These are phyloP conservation scores for Phialemonium atrogriseum DNA, from an alignment of 2,329 filamentous ascomycete species.

Conservation along the genomic window DNA sequence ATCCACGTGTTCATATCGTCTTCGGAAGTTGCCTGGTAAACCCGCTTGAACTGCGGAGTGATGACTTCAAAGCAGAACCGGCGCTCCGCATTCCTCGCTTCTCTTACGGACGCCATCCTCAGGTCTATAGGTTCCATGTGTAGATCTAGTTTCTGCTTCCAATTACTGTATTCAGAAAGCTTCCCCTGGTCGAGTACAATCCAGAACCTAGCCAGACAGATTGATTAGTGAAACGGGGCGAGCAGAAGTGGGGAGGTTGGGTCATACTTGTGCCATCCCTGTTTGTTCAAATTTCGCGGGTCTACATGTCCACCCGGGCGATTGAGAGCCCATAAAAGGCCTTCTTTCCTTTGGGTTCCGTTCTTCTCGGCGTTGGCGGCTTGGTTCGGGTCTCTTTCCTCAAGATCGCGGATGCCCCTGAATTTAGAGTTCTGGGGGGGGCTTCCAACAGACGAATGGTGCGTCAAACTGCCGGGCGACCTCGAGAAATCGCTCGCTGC, in stretches of 20 bases:
- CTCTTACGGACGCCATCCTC: constrained; percentile 91
- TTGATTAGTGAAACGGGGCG: background rate
- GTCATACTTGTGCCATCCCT: constrained; percentile 95
- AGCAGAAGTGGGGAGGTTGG: too few relatives aligned
- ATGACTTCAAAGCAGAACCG: constrained; percentile 98
- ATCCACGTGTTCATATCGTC: constrained; percentile 99
- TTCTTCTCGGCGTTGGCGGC: constrained; percentile 45
- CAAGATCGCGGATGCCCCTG: constrained; percentile 85
- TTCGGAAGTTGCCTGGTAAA: constrained; percentile 96
- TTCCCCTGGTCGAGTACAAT: constrained; percentile 96
- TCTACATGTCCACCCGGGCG: constrained; percentile 91
- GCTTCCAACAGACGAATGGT: constrained; percentile 34
- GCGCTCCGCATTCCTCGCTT: constrained; percentile 88
- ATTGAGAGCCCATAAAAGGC: constrained; percentile 88
- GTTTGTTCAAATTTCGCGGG: constrained; percentile 89
- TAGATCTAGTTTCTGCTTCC: constrained; percentile 93
- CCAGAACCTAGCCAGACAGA: constrained; percentile 64
- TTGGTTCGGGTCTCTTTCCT: constrained; percentile 65
- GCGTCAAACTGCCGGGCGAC: constrained; percentile 46
- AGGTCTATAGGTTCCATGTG: constrained; percentile 98
- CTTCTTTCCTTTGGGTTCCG: constrained; percentile 77
- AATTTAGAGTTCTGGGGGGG: constrained; percentile 56
- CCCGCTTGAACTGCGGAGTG: constrained; percentile 88
- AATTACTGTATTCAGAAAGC: constrained; percentile 96
- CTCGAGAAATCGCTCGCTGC: constrained; percentile 39